Base-by-base conservation (phyloP, 2,329 filamentous ascomycete species). In the Xylaria digitata region DNA sequence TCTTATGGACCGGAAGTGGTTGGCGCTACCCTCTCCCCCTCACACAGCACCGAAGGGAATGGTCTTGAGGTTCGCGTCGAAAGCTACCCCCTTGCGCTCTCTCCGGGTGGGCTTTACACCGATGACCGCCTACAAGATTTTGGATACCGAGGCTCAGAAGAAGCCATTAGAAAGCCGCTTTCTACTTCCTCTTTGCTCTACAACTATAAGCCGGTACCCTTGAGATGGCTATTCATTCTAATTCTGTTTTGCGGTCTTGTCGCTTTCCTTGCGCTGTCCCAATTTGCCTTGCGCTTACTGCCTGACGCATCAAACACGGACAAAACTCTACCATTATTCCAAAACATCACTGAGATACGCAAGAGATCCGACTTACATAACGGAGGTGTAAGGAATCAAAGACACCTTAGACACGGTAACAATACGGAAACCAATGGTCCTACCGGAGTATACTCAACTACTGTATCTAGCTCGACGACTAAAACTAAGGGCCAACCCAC, bases 271-370 rank as follows among this genome's bases (percentile, higher is more conserved):
- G 71, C 46, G 0, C 30, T 78, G 11, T 72, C 72, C 32, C 76
- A 75, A 62, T 40, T 76, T 26, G 72, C 74, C 1, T 70, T 75
- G 52, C 75, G 72, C 30, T 65, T 72, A 48, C 70, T 79, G 6
- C 78, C 78, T 17, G 61, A 74, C 21, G 67, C 61, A 13, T 71
- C 71, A 32, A 46, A 49, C 6, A 52, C 26, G n/a, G 21, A 55
- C 21, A 21, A 23, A 15, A 43, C 54, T 21, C 53, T 71, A 37
- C 53, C 69, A 49, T 21, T 17, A 6, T 58, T 63, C 30, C 61
- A 70, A 32, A 73, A 70, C 49, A 63, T 62, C 8, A 63, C 70
- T 6, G 70, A 70, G 54, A 70, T 74, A 49, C 66, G 63, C 8
- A 60, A 57, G 26, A 70, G 71, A 42, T 72, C 70, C 6, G n/a